phyloP scores from a whole-genome alignment of 2,329 filamentous ascomycete species.

The Hymenoscyphus linearis region DNA sequence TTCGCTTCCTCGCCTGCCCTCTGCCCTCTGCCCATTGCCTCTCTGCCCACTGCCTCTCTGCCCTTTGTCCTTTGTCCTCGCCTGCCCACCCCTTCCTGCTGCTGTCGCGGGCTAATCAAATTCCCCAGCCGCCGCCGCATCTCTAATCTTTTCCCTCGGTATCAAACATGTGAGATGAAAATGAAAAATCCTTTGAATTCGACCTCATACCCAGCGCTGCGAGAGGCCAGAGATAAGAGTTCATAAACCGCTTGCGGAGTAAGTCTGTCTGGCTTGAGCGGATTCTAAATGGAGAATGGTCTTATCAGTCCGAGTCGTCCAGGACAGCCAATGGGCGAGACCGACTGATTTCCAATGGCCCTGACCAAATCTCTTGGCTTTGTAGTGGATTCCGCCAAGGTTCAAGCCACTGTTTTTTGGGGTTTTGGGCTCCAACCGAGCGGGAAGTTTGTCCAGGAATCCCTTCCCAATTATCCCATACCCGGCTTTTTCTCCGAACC shows the following conservation, averaged over 20 bases:
- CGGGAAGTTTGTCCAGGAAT: not conserved
- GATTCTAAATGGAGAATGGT: conserved; percentile 6
- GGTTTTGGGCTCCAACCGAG: not conserved
- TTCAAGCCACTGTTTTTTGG: not conserved
- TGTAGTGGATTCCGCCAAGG: not conserved
- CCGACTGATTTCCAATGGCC: conserved; percentile 3
- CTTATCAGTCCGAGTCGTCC: conserved; percentile 17
- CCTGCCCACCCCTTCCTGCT: not conserved
- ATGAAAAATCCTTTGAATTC: conserved; percentile 5
- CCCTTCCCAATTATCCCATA: no score
- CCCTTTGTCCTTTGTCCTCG: not conserved
- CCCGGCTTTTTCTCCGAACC: not conserved
- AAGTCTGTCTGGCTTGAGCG: not conserved
- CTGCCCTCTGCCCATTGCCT: not conserved
- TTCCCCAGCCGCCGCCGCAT: conserved; percentile 3
- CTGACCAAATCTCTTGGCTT: conserved; percentile 4
- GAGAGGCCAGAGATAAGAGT: conserved; percentile 20
- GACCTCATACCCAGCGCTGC: not conserved
- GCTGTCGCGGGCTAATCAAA: conserved; percentile 4
- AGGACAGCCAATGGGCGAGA: conserved; percentile 4
- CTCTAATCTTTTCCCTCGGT: no score
- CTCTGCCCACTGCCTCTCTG: no score
- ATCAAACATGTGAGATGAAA: not conserved
- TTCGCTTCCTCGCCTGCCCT: not conserved
- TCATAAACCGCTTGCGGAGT: conserved; percentile 1